Evolutionary conservation across 768 basidiomycete genomes (phyloP), one percentile per base, ranked within the genome.

Genomic region (Lepiota venenata): DNA sequence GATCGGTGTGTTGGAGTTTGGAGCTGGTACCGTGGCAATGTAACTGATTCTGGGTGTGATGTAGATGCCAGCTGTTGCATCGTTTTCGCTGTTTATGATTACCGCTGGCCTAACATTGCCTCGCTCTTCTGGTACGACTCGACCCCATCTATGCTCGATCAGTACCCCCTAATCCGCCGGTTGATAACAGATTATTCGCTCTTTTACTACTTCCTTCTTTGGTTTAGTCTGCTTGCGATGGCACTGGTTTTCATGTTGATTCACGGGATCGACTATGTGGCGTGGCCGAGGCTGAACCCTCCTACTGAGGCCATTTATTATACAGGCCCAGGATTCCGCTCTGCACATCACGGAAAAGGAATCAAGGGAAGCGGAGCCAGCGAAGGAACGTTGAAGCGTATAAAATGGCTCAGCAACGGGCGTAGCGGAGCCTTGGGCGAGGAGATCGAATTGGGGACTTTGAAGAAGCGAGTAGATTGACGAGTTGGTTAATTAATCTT

Each of bases 201-300:
- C 38, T 73, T 83, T 56, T 94, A 91, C 64, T 93, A 93, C 69
- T 87, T 91, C 69, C 63, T 88, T 62, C 74, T 97, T 39, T 94
- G 94, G 89, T 75, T 90, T 62, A 61, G 77, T 29, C 64, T 94
- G 41, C 71, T 91, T 42, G 65, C 77, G 32, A 59, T 83, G 48
- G 77, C 93, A 11, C 70, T 87, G 55, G 60, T 73, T 42, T 94
- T 90, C 71, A 93, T 98, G 59, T 59, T 86, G 62, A 68, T 81
- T n/a, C 81, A 96, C 69, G 96, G 95, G 36, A 85, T 95, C 59
- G 91, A 93, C 57, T 99, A 97, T 66, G 96, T 99, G 51, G 82
- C 89, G 14, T 98, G 94, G 91, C 97, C 97, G 11, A 82, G 87
- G 10, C 78, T 99, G 51, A 81, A 89, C 58, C 88, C 92, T 0